phyloP scores from a whole-genome alignment of 108 stramenopile genomes.

The Nitzschia palea region DNA sequence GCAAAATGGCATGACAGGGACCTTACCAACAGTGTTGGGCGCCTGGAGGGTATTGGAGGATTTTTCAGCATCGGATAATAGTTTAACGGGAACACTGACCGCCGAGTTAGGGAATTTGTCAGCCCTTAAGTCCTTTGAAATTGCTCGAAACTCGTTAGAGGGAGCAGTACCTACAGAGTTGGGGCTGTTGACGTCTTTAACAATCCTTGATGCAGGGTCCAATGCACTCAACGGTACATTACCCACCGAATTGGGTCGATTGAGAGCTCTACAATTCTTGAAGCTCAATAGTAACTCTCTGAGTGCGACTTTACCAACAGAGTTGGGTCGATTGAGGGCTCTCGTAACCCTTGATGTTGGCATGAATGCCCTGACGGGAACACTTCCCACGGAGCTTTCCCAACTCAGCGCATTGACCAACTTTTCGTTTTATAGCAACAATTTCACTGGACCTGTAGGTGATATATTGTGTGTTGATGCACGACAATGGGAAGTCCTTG shows the following conservation, averaged over 20 bases:
- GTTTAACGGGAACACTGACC: constrained; percentile 19
- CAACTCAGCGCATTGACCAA: too few relatives aligned
- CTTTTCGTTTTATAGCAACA: too few relatives aligned
- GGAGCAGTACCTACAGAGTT: constrained; percentile 24
- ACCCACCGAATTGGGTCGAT: neutral
- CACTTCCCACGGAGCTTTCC: neutral
- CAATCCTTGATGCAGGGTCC: too few relatives aligned
- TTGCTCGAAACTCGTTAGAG: neutral
- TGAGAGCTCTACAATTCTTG: neutral
- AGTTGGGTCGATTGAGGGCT: neutral
- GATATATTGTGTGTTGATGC: too few relatives aligned
- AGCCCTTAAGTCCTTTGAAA: constrained; percentile 1
- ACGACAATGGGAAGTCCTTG: too few relatives aligned
- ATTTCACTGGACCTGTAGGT: too few relatives aligned
- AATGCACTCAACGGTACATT: neutral
- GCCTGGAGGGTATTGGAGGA: too few relatives aligned
- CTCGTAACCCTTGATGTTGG: neutral
- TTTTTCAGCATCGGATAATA: too few relatives aligned
- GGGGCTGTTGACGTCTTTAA: too few relatives aligned
- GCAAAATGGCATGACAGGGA: too few relatives aligned
- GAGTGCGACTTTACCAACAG: neutral
- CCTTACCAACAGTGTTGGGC: too few relatives aligned
- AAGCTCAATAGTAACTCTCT: neutral
- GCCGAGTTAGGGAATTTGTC: constrained; percentile 20
- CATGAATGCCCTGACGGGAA: neutral